Percentiles rank a stretch among this genome's conserved stretches.
Conservation (phyloP, 495 filamentous ascomycete genomes). For the Pyronema omphalodes region DNA sequence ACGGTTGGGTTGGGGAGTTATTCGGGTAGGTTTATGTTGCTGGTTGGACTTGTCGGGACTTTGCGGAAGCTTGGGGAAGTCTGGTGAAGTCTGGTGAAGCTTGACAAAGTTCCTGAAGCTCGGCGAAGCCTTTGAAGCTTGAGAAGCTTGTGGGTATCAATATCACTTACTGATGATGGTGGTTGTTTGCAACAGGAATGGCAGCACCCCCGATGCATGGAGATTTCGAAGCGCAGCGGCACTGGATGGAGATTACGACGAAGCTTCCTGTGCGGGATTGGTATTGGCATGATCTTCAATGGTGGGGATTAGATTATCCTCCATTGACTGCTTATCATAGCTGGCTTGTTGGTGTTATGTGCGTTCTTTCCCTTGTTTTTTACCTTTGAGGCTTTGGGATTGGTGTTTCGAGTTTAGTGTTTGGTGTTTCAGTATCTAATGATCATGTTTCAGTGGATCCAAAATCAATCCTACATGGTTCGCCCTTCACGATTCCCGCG, state of each 20-base stretch:
- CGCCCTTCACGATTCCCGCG: slow-evolving; percentile 65
- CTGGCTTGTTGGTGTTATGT: slow-evolving; percentile 80
- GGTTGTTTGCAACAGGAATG: slow-evolving; percentile 12
- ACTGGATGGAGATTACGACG: slow-evolving; percentile 95
- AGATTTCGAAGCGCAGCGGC: slow-evolving; percentile 91
- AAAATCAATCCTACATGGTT: slow-evolving; percentile 73
- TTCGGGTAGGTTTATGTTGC: slow-evolving; percentile 42
- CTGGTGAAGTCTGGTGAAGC: no score
- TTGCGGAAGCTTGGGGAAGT: no score
- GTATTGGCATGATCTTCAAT: slow-evolving; percentile 92
- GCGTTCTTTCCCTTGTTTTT: slow-evolving; percentile 3
- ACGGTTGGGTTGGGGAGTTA: slow-evolving; percentile 82
- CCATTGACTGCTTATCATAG: slow-evolving; percentile 95
- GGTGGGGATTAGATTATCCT: slow-evolving; percentile 97
- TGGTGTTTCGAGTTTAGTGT: no score
- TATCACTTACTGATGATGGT: neutral
- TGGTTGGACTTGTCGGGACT: neutral
- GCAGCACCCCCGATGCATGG: slow-evolving; percentile 66
- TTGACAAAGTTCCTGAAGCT: neutral
- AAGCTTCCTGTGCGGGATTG: slow-evolving; percentile 79
- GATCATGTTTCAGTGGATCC: slow-evolving; percentile 32
- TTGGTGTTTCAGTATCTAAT: neutral
- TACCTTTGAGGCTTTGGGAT: no score
- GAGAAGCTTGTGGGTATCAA: neutral
- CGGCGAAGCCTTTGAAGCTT: neutral